Percentiles rank a stretch among this genome's conserved stretches.
Evolutionary conservation across 1,284 basidiomycete species (phyloP).

Genomic region (Somion occarium): DNA sequence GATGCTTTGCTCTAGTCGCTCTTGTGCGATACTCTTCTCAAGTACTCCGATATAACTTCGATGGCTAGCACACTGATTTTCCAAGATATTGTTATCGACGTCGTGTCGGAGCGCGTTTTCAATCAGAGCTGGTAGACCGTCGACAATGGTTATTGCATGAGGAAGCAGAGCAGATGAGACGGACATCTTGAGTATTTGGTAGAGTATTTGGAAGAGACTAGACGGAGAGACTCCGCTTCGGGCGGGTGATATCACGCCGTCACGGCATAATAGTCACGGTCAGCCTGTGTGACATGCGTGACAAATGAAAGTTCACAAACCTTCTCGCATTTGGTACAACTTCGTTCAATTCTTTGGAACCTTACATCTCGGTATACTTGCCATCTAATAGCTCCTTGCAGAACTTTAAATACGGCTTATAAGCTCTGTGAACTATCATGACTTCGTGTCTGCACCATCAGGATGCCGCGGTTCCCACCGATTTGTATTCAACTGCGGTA

Average conservation of each 20-base stretch:
- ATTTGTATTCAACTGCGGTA: not conserved
- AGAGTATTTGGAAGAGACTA: not conserved
- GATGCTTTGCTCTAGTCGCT: constrained; percentile 17
- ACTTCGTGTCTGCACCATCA: not conserved
- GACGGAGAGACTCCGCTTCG: not conserved
- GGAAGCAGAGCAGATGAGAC: constrained; percentile 10
- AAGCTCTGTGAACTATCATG: not conserved
- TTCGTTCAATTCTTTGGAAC: no score
- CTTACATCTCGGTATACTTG: no score
- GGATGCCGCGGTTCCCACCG: not conserved
- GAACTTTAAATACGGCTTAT: not conserved
- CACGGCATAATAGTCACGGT: not conserved
- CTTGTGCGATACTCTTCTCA: constrained; percentile 14
- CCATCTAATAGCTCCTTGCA: not conserved
- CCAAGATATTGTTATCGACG: constrained; percentile 14
- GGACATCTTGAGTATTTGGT: constrained; percentile 1
- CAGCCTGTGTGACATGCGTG: no score
- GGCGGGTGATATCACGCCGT: not conserved
- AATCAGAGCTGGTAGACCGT: constrained; percentile 15
- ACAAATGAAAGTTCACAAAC: not conserved
- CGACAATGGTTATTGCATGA: constrained; percentile 10
- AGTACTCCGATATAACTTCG: constrained; percentile 10
- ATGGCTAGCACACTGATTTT: constrained; percentile 15
- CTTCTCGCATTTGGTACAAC: no score
- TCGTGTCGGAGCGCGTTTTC: constrained; percentile 17